Evolutionary conservation across 352 stramenopile species (phyloP).

Genomic region (Phytophthora capsici): DNA sequence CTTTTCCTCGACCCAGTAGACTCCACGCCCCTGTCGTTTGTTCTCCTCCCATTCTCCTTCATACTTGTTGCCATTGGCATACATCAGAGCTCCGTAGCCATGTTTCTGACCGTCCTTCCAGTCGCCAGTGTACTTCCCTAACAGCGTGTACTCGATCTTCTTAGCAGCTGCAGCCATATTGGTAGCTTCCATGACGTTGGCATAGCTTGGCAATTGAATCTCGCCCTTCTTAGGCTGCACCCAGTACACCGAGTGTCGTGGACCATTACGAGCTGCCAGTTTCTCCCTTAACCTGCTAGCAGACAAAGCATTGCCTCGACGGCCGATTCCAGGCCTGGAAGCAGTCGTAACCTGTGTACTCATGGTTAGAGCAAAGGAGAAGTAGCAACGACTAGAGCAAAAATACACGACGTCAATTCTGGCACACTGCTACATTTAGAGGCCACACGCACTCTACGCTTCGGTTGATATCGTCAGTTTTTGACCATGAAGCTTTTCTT

Average conservation of each 20-base stretch:
- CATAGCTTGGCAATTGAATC: constrained; percentile 34
- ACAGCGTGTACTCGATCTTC: constrained; percentile 66
- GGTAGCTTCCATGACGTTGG: constrained; percentile 44
- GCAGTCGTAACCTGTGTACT: constrained; percentile 18
- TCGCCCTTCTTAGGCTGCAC: constrained; percentile 56
- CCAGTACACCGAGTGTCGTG: constrained; percentile 84
- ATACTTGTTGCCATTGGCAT: constrained; percentile 92
- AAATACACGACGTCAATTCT: constrained; percentile 35
- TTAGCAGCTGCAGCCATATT: constrained; percentile 45
- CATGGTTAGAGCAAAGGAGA: constrained; percentile 15
- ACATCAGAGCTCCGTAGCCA: constrained; percentile 90
- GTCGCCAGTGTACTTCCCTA: constrained; percentile 92
- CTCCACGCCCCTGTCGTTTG: constrained; percentile 82
- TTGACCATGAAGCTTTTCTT: constrained; percentile 9
- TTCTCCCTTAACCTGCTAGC: constrained; percentile 62
- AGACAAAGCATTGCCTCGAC: constrained; percentile 30
- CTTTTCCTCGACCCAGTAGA: constrained; percentile 83
- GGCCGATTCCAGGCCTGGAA: constrained; percentile 10
- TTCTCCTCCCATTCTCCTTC: constrained; percentile 86
- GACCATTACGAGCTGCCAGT: constrained; percentile 65
- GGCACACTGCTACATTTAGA: constrained; percentile 35
- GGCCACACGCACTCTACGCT: constrained; percentile 10
- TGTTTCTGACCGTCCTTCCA: constrained; percentile 94
- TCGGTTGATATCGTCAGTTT: constrained; percentile 10
- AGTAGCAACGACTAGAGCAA: constrained; percentile 22